These are phyloP conservation scores for Didymella sp. DNA, from an alignment of 2,329 filamentous ascomycete species.

Conservation along the genomic window DNA sequence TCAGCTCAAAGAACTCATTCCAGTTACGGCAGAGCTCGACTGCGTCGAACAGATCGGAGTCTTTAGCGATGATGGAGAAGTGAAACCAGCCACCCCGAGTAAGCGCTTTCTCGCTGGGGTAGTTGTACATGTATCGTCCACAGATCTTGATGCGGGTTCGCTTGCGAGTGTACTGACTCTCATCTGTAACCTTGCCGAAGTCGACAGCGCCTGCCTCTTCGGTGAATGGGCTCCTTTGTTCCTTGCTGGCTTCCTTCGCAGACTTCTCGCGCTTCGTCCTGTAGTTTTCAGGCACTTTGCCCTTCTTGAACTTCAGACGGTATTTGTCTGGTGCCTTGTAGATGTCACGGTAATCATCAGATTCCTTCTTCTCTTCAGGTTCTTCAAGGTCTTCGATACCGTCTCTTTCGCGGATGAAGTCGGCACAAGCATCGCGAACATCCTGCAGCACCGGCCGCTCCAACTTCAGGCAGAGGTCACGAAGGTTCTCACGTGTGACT, in stretches of 20 bases:
- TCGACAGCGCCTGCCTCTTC: constrained; percentile 37
- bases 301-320: constrained; percentile 13
- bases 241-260: constrained; percentile 23
- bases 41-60: constrained; percentile 54
- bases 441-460: constrained; percentile 59
- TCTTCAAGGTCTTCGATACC: constrained; percentile 46
- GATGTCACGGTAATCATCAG: constrained; percentile 14
- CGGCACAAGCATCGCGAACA: constrained; percentile 60
- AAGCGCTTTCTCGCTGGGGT: constrained; percentile 58
- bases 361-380: constrained; percentile 30
- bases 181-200: constrained; percentile 49
- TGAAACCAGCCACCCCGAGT: constrained; percentile 59
- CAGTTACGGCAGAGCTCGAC: constrained; percentile 59
- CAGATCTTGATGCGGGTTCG: constrained; percentile 57
- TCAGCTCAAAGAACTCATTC: constrained; percentile 60
- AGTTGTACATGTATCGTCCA: constrained; percentile 60
- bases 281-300: constrained; percentile 27
- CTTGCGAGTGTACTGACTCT: constrained; percentile 41
- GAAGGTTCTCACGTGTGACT: constrained; percentile 53
- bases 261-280: constrained; percentile 46
- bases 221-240: constrained; percentile 4
- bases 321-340: constrained; percentile 19
- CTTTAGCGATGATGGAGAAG: constrained; percentile 60
- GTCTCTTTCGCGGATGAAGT: constrained; percentile 54
- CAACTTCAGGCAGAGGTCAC: constrained; percentile 58